Evolutionary conservation across 2,329 filamentous ascomycete species (phyloP), one percentile per base, ranked within the genome.

Genomic region (Cryphonectria carpinicola): DNA sequence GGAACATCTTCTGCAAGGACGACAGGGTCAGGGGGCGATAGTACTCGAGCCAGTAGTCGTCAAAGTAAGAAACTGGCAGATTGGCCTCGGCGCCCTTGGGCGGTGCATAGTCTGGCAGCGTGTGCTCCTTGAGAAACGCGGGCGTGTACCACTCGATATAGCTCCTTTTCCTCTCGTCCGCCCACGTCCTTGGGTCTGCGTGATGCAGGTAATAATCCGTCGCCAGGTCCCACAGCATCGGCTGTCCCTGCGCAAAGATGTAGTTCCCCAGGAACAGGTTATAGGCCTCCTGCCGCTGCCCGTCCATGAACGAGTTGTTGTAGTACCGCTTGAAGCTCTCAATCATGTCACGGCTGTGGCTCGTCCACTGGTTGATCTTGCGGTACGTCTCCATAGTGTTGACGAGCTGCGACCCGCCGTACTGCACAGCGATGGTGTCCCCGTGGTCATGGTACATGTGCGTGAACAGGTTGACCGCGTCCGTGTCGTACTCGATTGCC

Each of bases 301-400:
- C 95, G 80, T 99, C 96, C 11, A 99, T 87, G 79, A 99, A 99
- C 0, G 95, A 77, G 78, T 99, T 99, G 82, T 98, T 97, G 81
- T 99, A 99, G 80, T 98, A 99, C 39, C 96, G 89, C 80, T 98
- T 99, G 84, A 99, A 98, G 79, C 94, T 97, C 82, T 99, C 96
- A 32, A 99, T 95, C 95, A 99, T 98, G 80, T 99, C 96, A 75
- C 96, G 89, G 2, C 95, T 98, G 80, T 97, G 94, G 76, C 94
- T 97, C 35, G 94, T 97, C 96, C 96, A 99, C 79, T 98, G 95
- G 75, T 98, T 98, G 79, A 98, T 97, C 82, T 98, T 98, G 70
- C 96, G 92, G 80, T 99, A 99, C 5, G 96, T 99, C 74, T 97
- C 95, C 95, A 99, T 98, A 0, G 96, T 99, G 79, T 99, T 99